Evolutionary conservation across 2,329 filamentous ascomycete species (phyloP).

Genomic region (Anthostomella pinea): DNA sequence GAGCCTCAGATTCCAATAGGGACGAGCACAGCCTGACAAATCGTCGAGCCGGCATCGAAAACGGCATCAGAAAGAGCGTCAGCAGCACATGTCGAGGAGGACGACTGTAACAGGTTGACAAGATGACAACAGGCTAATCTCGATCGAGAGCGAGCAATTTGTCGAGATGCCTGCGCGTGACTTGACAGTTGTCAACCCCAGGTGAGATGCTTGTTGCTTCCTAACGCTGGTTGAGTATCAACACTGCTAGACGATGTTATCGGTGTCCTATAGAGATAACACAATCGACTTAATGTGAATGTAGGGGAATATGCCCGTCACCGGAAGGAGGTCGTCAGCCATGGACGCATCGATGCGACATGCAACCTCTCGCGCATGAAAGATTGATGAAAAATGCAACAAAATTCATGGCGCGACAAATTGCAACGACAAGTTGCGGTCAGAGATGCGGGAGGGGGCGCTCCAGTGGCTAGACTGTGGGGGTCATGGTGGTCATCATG

Average conservation of each 20-base stretch:
- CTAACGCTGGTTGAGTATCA: conserved; percentile 4
- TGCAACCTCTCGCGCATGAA: conserved; percentile 9
- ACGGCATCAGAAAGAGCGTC: conserved; percentile 3
- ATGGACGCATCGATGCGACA: too few species aligned
- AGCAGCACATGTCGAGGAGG: conserved; percentile 2
- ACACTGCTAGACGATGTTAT: conserved; percentile 6
- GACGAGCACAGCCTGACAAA: conserved; percentile 3
- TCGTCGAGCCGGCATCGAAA: conserved; percentile 12
- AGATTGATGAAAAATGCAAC: conserved; percentile 7
- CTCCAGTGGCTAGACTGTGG: too few species aligned
- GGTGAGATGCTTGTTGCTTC: conserved; percentile 6
- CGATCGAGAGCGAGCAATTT: conserved; percentile 14
- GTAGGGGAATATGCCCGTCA: conserved; percentile 13
- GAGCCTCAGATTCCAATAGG: neutral
- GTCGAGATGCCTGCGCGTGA: conserved; percentile 3
- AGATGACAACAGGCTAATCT: conserved; percentile 22
- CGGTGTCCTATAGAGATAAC: conserved; percentile 2
- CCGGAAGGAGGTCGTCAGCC: conserved; percentile 12
- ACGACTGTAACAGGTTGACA: conserved; percentile 14
- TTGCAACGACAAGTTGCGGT: neutral
- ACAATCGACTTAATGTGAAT: conserved; percentile 9
- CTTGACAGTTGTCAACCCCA: conserved; percentile 8
- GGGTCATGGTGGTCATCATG: too few species aligned
- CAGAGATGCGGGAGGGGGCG: too few species aligned
- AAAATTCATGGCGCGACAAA: conserved; percentile 1